Conservation (phyloP, 441 rosid species). For the Pelargonium fulgidum region DNA sequence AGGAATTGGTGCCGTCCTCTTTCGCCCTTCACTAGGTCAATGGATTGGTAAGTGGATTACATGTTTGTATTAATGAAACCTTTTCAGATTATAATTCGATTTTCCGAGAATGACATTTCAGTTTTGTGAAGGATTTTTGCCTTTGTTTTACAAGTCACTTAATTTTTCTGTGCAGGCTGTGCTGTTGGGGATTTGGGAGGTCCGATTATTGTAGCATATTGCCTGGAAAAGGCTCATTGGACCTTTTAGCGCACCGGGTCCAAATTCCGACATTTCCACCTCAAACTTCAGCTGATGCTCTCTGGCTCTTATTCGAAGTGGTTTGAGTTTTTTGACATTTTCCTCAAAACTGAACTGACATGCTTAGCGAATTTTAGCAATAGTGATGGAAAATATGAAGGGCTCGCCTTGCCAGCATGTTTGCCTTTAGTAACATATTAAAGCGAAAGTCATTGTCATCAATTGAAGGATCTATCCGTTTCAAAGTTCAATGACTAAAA, state of each 20-base stretch:
- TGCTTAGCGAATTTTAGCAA: no score
- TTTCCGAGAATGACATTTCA: neutral
- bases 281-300: no score
- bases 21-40: conserved; percentile 79
- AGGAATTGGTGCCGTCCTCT: conserved; percentile 59
- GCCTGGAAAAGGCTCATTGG: conserved; percentile 53
- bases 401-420: neutral
- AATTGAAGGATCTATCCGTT: no score
- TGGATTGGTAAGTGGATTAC: conserved; percentile 58
- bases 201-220: conserved; percentile 51
- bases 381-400: neutral
- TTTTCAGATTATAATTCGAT: neutral
- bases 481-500: no score
- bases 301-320: no score
- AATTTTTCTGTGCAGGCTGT: conserved; percentile 49
- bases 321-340: no score
- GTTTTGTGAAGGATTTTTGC: neutral
- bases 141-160: neutral
- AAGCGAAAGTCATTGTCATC: neutral
- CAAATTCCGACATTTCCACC: neutral
- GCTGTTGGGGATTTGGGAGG: conserved; percentile 77
- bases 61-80: neutral
- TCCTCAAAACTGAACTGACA: no score
- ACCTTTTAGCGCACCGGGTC: conserved; percentile 30
- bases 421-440: neutral